A percentile compares a stretch with the other conserved stretches of the same genome.
Conservation (phyloP, 2,329 filamentous ascomycete species). For the Graphilbum ipis-grandicollis region DNA sequence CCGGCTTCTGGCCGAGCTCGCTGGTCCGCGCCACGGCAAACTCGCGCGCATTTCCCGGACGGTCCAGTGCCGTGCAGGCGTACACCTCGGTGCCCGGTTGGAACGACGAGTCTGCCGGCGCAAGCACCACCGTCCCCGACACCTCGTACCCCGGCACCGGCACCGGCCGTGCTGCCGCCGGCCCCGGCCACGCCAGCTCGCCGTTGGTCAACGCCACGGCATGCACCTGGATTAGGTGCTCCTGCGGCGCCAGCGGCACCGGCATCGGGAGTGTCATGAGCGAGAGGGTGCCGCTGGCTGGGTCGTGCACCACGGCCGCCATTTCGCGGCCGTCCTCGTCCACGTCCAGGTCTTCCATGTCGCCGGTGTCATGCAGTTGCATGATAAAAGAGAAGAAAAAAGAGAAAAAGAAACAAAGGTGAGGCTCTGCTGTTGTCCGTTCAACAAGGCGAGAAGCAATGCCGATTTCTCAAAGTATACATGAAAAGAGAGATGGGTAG, state of each 20-base stretch:
- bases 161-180: neutral
- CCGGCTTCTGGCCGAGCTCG: constrained; percentile 10
- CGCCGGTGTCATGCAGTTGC: no score
- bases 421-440: no score
- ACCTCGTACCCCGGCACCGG: constrained; percentile 15
- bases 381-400: no score
- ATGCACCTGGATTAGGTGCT: constrained; percentile 14
- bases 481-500: no score
- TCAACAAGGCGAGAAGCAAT: no score
- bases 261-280: constrained; percentile 7
- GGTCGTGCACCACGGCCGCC: constrained; percentile 5
- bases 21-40: constrained; percentile 6
- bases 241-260: constrained; percentile 5
- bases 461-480: no score
- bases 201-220: constrained; percentile 15
- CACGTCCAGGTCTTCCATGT: no score
- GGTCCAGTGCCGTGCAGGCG: constrained; percentile 11
- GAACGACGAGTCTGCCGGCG: constrained; percentile 12
- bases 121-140: constrained; percentile 12
- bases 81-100: constrained; percentile 14
- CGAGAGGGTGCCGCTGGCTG: constrained; percentile 1
- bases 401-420: no score
- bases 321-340: constrained; percentile 3
- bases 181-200: constrained; percentile 12
- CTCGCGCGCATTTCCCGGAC: constrained; percentile 10